Base-by-base conservation (phyloP, 805 yeast species). In the Hanseniaspora lachancei region DNA sequence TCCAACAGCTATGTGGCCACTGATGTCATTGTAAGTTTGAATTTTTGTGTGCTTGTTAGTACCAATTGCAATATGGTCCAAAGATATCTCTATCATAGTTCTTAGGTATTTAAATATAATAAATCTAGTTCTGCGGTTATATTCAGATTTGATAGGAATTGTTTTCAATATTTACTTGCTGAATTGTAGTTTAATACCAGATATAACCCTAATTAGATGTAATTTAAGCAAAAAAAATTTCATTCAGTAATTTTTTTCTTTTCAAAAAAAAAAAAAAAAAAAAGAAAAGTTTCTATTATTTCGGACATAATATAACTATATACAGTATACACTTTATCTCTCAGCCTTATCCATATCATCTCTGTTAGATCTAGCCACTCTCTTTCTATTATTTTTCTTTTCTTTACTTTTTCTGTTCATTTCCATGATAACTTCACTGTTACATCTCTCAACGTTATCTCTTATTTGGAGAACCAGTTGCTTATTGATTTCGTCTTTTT, bases 361-460 rank as follows among this genome's bases (percentile, higher is more conserved):
- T 44, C 67, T 68, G 52, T 70, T 66, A 67, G 70, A 67, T 61
- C 73, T 69, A 8, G 41, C 42, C 5, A 47, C 23, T 68, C 68
- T 54, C 67, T 63, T 57, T 65, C 64, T 47, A 68, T 74, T 57
- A 74, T 74, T 47, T 71, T 71, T 54, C 73, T 67, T 73, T 38
- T 73, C 76, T 80, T 89, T 66, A 77, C 72, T 60, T 80, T 85
- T 68, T 83, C 86, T 72, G 80, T 84, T 69, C 78, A 84, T 61
- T 79, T 68, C 71, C 68, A 67, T 81, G 52, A 89, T 86, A 15
- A 97, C 95, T 69, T 87, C 95, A 43, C 95, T 86, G 60, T 82
- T 79, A 13, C 97, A 97, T 62, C 85, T 84, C 60, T 89, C 97
- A 34, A 93, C 96, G 41, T 93, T 83, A 57, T 84, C 84, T 64